These are phyloP conservation scores for Alloteropsis semialata DNA, from an alignment of 176 grass and related monocot species.

Conservation along the genomic window DNA sequence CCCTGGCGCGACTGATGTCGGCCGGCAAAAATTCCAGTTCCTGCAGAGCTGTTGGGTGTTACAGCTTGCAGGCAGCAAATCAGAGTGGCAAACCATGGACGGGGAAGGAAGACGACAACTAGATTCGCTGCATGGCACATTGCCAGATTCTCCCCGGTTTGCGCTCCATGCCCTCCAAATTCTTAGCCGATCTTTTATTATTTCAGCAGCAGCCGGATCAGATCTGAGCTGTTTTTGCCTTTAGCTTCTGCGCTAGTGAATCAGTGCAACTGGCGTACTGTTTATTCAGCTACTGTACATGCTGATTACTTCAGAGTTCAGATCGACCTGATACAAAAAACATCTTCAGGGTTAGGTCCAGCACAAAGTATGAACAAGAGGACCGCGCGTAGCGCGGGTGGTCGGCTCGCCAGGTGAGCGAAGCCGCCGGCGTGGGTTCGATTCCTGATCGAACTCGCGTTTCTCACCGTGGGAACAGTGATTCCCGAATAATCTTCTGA, in stretches of 20 bases:
- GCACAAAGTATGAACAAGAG: too few species aligned
- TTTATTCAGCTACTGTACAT: not conserved
- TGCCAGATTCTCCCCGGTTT: not conserved
- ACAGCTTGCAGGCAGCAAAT: conserved; percentile 6
- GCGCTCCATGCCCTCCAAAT: not conserved
- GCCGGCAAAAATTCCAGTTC: conserved; percentile 1
- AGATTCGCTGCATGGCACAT: not conserved
- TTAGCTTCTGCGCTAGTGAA: not conserved
- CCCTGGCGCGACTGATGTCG: not conserved
- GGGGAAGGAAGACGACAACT: not conserved
- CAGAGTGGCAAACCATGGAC: not conserved
- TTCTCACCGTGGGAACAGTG: too few species aligned
- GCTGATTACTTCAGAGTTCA: not conserved
- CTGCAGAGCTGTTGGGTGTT: not conserved
- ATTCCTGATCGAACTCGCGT: too few species aligned
- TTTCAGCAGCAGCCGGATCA: conserved; percentile 5
- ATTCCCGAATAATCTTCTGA: too few species aligned
- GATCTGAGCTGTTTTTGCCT: conserved; percentile 13
- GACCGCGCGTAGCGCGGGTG: too few species aligned
- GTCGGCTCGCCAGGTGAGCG: too few species aligned
- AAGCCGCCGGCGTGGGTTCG: too few species aligned
- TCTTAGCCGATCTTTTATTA: conserved; percentile 31
- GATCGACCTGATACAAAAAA: not conserved
- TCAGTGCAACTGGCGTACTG: not conserved
- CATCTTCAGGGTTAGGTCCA: not conserved